These are phyloP conservation scores for Daphne laureola DNA, from an alignment of 441 rosid genomes.

Conservation along the genomic window DNA sequence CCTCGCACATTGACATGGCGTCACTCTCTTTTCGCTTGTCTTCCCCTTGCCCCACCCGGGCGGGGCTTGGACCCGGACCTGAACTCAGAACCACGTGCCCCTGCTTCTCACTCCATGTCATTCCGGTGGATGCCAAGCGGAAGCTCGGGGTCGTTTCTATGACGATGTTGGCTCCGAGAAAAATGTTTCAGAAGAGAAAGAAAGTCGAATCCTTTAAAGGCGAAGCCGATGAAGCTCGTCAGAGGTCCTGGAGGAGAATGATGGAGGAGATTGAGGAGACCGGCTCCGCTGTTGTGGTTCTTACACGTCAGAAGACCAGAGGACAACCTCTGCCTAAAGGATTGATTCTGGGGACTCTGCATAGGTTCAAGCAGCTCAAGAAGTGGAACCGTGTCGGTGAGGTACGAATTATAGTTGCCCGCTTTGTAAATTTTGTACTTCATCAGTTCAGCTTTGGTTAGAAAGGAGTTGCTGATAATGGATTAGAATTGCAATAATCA, in stretches of 20 bases:
- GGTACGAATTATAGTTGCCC: constrained; percentile 29
- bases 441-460: no score
- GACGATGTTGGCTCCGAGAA: constrained; percentile 82
- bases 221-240: constrained; percentile 60
- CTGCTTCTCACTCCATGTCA: not conserved
- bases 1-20: no score
- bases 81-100: no score
- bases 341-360: constrained; percentile 77
- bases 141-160: constrained; percentile 48
- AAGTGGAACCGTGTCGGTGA: constrained; percentile 82
- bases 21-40: no score
- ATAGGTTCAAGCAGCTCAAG: constrained; percentile 86
- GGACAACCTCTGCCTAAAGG: constrained; percentile 55
- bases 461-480: no score
- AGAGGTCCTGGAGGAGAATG: constrained; percentile 76
- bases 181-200: constrained; percentile 63
- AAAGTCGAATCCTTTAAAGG: constrained; percentile 67
- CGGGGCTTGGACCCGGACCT: no score
- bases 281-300: constrained; percentile 61
- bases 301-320: constrained; percentile 35
- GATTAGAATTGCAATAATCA: no score
- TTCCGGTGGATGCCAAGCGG: constrained; percentile 15
- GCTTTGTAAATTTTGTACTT: no score
- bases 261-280: constrained; percentile 75
- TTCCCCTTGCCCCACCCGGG: no score